phyloP scores from a whole-genome alignment of 108 stramenopile species.

The Bacterosira constricta region DNA sequence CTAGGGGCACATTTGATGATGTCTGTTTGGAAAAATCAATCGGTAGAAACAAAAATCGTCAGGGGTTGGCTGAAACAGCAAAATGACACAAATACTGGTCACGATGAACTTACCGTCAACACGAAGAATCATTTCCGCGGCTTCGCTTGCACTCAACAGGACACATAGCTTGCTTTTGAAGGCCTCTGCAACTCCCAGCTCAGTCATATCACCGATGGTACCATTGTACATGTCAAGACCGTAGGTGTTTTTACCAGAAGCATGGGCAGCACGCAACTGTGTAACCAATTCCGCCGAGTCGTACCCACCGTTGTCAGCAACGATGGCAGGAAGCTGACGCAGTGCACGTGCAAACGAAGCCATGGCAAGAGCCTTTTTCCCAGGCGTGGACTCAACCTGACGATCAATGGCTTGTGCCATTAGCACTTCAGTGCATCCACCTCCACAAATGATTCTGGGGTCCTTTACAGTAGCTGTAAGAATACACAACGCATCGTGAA shows the following conservation, averaged over 20 bases:
- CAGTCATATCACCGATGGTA: conserved; percentile 91
- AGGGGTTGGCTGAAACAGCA: background rate
- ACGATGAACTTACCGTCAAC: conserved; percentile 74
- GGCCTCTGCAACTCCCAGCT: conserved; percentile 95
- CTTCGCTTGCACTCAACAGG: conserved; percentile 95
- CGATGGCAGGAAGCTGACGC: conserved; percentile 94
- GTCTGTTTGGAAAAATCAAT: conserved; percentile 34
- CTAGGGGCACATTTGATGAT: conserved; percentile 99
- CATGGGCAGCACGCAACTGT: conserved; percentile 93
- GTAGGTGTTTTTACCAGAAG: conserved; percentile 75
- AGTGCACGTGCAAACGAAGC: conserved; percentile 95
- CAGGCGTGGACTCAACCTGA: conserved; percentile 87
- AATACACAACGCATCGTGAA: conserved; percentile 98
- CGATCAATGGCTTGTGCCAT: conserved; percentile 94
- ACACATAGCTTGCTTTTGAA: conserved; percentile 97
- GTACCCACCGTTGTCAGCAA: conserved; percentile 99
- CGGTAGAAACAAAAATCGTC: background rate
- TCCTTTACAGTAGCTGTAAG: conserved; percentile 94
- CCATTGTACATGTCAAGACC: conserved; percentile 98
- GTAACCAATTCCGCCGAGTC: conserved; percentile 98
- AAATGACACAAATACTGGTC: background rate
- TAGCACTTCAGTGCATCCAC: conserved; percentile 95
- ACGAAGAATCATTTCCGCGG: conserved; percentile 99
- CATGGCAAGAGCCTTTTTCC: conserved; percentile 99
- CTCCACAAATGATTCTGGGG: conserved; percentile 94